Evolutionary conservation across 345 rosid species (phyloP), one percentile per base, ranked within the genome.

Genomic region (Sapria himalayana): DNA sequence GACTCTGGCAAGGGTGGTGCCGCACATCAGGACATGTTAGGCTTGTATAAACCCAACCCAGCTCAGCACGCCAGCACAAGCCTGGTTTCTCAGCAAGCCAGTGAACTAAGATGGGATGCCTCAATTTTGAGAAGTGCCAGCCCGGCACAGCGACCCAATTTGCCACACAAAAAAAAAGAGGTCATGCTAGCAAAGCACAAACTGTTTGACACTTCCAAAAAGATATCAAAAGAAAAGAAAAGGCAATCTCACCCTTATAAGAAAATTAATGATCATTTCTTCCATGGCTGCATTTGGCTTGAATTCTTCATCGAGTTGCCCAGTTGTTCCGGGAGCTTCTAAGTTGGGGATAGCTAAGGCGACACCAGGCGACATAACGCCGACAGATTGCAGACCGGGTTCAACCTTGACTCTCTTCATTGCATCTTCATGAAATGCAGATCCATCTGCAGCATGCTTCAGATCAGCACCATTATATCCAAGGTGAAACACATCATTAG

Each of bases 271-370:
- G 41, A 89, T 80, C 95, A 89, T 89, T 66, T 89, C 99, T 66
- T 89, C 99, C 99, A 89, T 89, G 38, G 98, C 98, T 45, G 95
- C 98, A 74, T 89, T 89, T 31, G 95, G 95, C 63, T 89, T 89
- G 56, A 82, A 89, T 59, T 89, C 98, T 59, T 89, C 98, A 55
- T 89, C 98, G 44, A 95, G 86, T 65, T 79, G 98, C 53, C 81
- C 70, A 61, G 81, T 71, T 55, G 93, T 65, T 50, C 98, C 98
- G n/a, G 93, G 86, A 58, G 95, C 74, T 64, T 84, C 98, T 37
- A 84, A 62, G 33, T 77, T 79, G 25, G 93, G 74, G 37, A 84
- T 84, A 25, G 93, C 76, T 37, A 94, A 69, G 21, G 85, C 61
- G 62, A 76, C 85, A 37, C 94, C 93, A 49, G 95, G 95, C 36